Conservation (phyloP, 805 yeast species). For the Diddensiella santjacobensis region DNA sequence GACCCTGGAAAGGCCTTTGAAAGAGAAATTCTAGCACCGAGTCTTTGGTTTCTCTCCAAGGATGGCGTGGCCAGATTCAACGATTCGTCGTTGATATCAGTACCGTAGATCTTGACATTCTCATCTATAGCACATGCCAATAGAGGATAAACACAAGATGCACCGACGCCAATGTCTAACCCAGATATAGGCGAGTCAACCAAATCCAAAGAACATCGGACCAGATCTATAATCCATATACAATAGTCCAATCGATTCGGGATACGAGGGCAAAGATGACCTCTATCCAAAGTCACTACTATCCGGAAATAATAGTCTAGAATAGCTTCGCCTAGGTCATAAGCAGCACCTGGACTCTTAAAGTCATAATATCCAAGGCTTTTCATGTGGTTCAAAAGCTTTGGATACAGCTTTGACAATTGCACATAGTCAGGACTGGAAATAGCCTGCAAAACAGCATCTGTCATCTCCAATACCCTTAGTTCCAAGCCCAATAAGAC, state of each 20-base stretch:
- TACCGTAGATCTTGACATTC: conserved; percentile 36
- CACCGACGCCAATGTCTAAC: conserved; percentile 51
- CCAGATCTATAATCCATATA: conserved; percentile 27
- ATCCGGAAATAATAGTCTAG: conserved; percentile 17
- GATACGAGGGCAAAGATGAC: conserved; percentile 22
- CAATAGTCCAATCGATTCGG: conserved; percentile 31
- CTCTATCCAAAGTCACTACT: conserved; percentile 11
- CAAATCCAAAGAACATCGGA: conserved; percentile 10
- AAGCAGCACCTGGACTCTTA: conserved; percentile 8
- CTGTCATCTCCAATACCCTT: neutral
- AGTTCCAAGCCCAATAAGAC: too few relatives aligned
- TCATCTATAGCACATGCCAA: conserved; percentile 31
- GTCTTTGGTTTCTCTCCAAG: conserved; percentile 17
- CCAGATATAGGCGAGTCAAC: conserved; percentile 1
- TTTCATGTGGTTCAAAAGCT: neutral
- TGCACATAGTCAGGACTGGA: neutral
- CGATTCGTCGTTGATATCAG: conserved; percentile 41
- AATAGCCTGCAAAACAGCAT: neutral
- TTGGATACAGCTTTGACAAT: neutral
- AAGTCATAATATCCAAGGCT: conserved; percentile 13
- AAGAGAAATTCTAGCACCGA: conserved; percentile 1
- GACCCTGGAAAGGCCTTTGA: neutral
- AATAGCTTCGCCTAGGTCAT: conserved; percentile 13
- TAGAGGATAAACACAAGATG: conserved; percentile 45
- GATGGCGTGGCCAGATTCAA: conserved; percentile 31